Base-by-base conservation (phyloP, 2,329 filamentous ascomycete species). In the Thelonectria blattea region DNA sequence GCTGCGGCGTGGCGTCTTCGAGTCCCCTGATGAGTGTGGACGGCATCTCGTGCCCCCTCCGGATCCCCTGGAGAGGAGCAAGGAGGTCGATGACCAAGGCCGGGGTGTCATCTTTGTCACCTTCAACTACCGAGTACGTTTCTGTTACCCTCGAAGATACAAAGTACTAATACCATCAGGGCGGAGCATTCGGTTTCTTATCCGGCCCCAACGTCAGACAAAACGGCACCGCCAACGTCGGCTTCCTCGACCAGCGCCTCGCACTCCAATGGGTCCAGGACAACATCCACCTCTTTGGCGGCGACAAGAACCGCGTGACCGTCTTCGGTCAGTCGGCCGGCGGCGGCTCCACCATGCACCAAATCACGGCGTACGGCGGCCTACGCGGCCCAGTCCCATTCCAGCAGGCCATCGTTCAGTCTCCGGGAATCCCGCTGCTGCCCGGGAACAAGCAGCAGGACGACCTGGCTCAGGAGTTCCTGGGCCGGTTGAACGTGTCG, bases 301-400 rank as follows among this genome's bases (percentile, higher is more conserved):
- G 87, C 1, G 81, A 88, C 64, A 83, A 85, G 0, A 68, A 78
- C 22, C 83, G 85, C 63, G 83, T 89, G 30, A 83, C 87, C 0
- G 81, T 89, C 49, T 83, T 87, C 61, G 86, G 87, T 3, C 80
- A 81, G n/a, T 88, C 84, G 3, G 84, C 87, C 2, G 87, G 87
- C 5, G 86, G 78, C 4, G 85, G 83, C 3, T 85, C 85, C 12
- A 85, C 88, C 1, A 79, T 85, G 61, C 84, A 86, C 56, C 71
- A 24, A 20, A 8, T 86, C 3, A 73, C 78, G 1, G 80, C 81
- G 1, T 79, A 81, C 60, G 77, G 76, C 24, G 81, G 79, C 12
- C 27, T 48, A 6, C 77, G 76, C 20, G 71, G 81, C 60, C 78
- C 81, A 17, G 49, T 64, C 5, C 76, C 84, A 22, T 85, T 84